Evolutionary conservation across 495 filamentous ascomycete genomes (phyloP).

Genomic region (Neurospora hispaniola): DNA sequence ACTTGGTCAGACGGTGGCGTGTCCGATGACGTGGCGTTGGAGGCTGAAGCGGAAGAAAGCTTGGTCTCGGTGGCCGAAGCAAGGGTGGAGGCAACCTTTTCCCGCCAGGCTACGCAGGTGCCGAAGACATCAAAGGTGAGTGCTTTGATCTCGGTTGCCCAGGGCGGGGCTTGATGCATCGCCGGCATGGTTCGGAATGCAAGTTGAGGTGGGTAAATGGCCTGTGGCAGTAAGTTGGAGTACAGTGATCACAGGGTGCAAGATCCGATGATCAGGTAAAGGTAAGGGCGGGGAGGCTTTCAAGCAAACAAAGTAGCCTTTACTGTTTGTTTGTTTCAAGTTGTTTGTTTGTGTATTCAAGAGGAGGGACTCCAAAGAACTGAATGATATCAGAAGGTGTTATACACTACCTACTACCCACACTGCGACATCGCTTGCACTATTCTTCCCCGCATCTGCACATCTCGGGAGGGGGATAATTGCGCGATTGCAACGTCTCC

Average conservation of each 20-base stretch:
- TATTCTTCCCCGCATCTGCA: not conserved
- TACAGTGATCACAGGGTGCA: not conserved
- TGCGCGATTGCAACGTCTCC: not conserved
- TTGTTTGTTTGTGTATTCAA: not conserved
- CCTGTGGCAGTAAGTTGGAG: not conserved
- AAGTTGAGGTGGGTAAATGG: not conserved
- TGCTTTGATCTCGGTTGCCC: slow-evolving; percentile 24
- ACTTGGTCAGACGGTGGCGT: not conserved
- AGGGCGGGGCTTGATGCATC: not conserved
- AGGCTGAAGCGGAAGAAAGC: slow-evolving; percentile 29
- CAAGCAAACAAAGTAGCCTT: not conserved
- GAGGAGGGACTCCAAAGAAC: not conserved
- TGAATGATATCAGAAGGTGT: not conserved
- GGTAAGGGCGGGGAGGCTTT: not conserved
- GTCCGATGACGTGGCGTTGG: slow-evolving; percentile 23
- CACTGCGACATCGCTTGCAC: not conserved
- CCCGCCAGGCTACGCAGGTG: slow-evolving; percentile 66
- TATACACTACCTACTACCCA: not conserved
- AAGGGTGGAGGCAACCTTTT: slow-evolving; percentile 46
- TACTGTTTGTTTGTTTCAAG: not conserved
- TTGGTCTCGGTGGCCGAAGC: slow-evolving; percentile 36
- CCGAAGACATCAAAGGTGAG: slow-evolving; percentile 61
- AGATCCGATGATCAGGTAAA: not conserved
- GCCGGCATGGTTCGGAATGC: not conserved
- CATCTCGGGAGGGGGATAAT: not conserved